These are phyloP conservation scores for Hydnomerulius pinastri DNA, from an alignment of 768 basidiomycete genomes.

Conservation along the genomic window DNA sequence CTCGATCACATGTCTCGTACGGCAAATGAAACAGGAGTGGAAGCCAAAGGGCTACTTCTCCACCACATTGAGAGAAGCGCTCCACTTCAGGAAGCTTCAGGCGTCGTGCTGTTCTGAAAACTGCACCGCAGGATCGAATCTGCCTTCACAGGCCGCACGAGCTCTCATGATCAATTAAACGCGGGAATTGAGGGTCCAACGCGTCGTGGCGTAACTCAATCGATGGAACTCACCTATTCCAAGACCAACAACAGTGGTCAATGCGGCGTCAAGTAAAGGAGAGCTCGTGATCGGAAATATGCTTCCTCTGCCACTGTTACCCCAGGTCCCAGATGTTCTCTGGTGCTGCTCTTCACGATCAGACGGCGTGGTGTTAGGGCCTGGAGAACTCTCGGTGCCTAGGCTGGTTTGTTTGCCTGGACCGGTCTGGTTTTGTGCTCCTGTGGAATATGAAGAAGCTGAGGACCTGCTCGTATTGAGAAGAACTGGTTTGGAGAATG, in stretches of 20 bases:
- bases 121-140: slow-evolving; percentile 17
- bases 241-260: slow-evolving; percentile 64
- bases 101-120: slow-evolving; percentile 9
- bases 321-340: slow-evolving; percentile 1
- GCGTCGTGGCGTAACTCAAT: slow-evolving; percentile 4
- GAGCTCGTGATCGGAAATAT: slow-evolving; percentile 31
- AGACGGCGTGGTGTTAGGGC: slow-evolving; percentile 5
- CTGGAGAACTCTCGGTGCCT: not conserved
- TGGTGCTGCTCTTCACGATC: slow-evolving; percentile 10
- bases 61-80: slow-evolving; percentile 13
- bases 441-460: slow-evolving; percentile 8
- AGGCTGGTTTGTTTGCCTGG: not conserved
- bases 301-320: slow-evolving; percentile 20
- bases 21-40: slow-evolving; percentile 21
- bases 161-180: slow-evolving; percentile 9
- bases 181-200: slow-evolving; percentile 12
- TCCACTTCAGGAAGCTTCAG: slow-evolving; percentile 9
- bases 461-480: slow-evolving; percentile 5
- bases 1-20: not conserved
- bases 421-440: not conserved
- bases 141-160: slow-evolving; percentile 12
- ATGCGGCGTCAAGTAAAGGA: slow-evolving; percentile 46
- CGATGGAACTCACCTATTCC: slow-evolving; percentile 48
- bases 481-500: not conserved
- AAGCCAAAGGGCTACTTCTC: slow-evolving; percentile 19